A percentile compares a stretch with the other conserved stretches of the same genome.
phyloP scores from a whole-genome alignment of 2,329 filamentous ascomycete species.

The Botrytis fragariae region DNA sequence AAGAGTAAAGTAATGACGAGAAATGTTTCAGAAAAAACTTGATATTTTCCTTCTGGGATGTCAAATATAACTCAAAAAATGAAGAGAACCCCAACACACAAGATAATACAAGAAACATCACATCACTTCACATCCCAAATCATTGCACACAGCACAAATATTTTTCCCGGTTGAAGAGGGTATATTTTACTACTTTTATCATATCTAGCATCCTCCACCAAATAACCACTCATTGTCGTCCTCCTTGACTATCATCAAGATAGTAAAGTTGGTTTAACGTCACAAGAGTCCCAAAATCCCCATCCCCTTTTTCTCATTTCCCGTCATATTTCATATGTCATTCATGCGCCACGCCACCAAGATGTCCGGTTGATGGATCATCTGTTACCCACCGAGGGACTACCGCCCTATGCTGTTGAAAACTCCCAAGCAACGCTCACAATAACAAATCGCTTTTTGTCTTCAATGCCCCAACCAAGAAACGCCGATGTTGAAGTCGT shows the following conservation, averaged over 20 bases:
- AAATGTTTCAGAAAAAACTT: too few relatives aligned
- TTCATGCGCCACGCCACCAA: slow-evolving; percentile 21
- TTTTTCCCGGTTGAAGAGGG: slow-evolving; percentile 36
- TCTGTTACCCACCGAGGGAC: slow-evolving; percentile 30
- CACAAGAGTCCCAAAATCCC: slow-evolving; percentile 10
- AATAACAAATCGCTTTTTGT: slow-evolving; percentile 35
- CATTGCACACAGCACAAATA: neutral
- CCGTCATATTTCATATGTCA: slow-evolving; percentile 8
- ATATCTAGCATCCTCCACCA: slow-evolving; percentile 15
- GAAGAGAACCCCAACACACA: neutral
- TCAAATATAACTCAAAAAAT: too few relatives aligned
- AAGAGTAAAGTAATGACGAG: too few relatives aligned
- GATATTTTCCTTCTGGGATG: too few relatives aligned
- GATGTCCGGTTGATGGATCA: slow-evolving; percentile 41
- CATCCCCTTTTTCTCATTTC: slow-evolving; percentile 5
- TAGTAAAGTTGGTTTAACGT: slow-evolving; percentile 17
- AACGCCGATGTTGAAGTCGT: slow-evolving; percentile 53
- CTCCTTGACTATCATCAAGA: slow-evolving; percentile 8
- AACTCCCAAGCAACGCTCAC: slow-evolving; percentile 22
- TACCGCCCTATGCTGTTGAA: slow-evolving; percentile 38
- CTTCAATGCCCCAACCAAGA: slow-evolving; percentile 35
- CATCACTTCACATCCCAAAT: neutral
- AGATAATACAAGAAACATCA: neutral
- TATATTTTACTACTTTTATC: slow-evolving; percentile 31
- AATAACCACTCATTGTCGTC: slow-evolving; percentile 12